phyloP scores from a whole-genome alignment of 192 early-diverging fungal genomes.

The Phlyctochytrium bullatum region DNA sequence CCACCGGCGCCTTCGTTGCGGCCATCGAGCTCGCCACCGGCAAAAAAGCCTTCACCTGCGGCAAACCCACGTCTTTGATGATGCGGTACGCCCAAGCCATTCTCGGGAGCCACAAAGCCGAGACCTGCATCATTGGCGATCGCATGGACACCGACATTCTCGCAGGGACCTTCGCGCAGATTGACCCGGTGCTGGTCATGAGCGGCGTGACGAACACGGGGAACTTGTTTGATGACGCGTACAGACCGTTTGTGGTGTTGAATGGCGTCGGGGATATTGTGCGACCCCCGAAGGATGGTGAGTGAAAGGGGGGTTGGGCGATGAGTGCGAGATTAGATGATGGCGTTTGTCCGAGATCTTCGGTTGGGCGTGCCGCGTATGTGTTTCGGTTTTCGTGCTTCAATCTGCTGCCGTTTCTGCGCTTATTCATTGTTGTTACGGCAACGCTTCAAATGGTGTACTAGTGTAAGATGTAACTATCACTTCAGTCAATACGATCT shows the following conservation, averaged over 20 bases:
- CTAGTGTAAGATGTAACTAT: no score
- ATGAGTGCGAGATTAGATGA: no score
- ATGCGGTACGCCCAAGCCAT: conserved; percentile 56
- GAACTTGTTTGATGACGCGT: conserved; percentile 46
- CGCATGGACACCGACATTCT: conserved; percentile 69
- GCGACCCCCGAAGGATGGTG: neutral
- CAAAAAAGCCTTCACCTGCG: conserved; percentile 58
- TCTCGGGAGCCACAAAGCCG: conserved; percentile 49
- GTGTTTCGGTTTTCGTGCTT: no score
- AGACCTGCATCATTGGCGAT: conserved; percentile 65
- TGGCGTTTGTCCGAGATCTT: neutral
- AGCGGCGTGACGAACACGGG: conserved; percentile 49
- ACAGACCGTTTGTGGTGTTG: conserved; percentile 53
- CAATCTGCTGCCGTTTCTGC: no score
- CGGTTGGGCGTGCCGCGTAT: neutral
- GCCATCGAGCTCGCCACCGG: conserved; percentile 56
- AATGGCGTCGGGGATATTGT: conserved; percentile 45
- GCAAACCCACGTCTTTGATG: conserved; percentile 57
- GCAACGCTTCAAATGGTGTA: no score
- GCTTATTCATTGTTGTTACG: no score
- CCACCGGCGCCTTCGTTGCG: conserved; percentile 56
- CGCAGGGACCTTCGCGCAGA: conserved; percentile 56
- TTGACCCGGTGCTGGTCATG: conserved; percentile 55
- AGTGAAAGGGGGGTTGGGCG: no score
- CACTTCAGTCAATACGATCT: no score